phyloP scores from a whole-genome alignment of 164 flowering plant genomes.

The Vitis cinerea region DNA sequence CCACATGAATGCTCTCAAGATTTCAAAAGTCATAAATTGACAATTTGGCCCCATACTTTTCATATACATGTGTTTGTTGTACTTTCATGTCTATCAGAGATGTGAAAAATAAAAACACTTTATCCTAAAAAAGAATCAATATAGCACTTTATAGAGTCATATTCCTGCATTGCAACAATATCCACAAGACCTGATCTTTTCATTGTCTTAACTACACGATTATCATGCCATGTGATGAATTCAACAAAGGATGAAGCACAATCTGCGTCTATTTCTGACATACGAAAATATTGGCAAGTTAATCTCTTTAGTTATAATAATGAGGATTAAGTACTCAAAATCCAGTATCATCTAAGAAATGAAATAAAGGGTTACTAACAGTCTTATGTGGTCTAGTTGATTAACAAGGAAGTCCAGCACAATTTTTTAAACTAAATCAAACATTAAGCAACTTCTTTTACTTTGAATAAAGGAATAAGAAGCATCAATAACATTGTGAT shows the following conservation, averaged over 20 bases:
- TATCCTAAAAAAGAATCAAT: not conserved
- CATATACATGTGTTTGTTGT: not conserved
- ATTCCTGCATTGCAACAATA: not conserved
- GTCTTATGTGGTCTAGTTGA: not conserved
- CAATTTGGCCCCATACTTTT: not conserved
- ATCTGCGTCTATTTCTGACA: no score
- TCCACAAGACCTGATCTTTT: not conserved
- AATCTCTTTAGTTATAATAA: no score
- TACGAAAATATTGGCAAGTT: no score
- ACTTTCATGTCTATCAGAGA: not conserved
- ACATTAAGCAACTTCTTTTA: not conserved
- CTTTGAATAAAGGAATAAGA: not conserved
- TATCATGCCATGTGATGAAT: no score
- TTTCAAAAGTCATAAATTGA: not conserved
- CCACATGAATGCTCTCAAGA: not conserved
- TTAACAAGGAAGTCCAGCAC: not conserved
- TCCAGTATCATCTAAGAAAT: no score
- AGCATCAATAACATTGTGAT: not conserved
- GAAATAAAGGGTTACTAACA: not conserved
- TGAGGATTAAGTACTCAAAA: no score
- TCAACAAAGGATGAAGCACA: no score
- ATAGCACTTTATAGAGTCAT: no score
- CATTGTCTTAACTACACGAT: no score
- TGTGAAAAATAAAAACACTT: not conserved
- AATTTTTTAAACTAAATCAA: not conserved